A percentile compares a stretch with the other conserved stretches of the same genome.
phyloP scores from a whole-genome alignment of 148 eudicot species.

The Euryodendron excelsum region DNA sequence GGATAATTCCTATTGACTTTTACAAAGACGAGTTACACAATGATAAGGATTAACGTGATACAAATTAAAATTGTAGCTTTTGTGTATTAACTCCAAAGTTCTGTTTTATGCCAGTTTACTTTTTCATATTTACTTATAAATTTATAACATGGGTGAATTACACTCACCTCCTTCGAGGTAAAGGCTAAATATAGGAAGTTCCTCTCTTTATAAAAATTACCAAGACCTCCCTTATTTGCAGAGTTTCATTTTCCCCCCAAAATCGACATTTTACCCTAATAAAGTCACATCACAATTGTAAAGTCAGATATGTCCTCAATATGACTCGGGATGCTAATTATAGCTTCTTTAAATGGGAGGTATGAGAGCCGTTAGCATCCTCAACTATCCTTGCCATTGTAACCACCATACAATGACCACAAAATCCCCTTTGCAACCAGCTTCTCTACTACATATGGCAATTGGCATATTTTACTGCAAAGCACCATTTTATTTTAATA shows the following conservation, averaged over 20 bases:
- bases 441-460: too few relatives aligned
- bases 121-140: neutral
- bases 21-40: neutral
- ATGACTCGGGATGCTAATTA: neutral
- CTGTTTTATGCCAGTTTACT: neutral
- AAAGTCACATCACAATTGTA: too few relatives aligned
- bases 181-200: neutral
- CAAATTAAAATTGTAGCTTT: conserved; percentile 1
- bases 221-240: too few relatives aligned
- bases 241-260: too few relatives aligned
- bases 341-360: too few relatives aligned
- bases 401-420: too few relatives aligned
- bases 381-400: too few relatives aligned
- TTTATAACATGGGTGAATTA: neutral
- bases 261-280: too few relatives aligned
- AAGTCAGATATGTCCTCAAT: neutral
- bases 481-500: too few relatives aligned
- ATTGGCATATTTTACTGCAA: too few relatives aligned
- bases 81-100: neutral
- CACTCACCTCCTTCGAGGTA: neutral
- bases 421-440: too few relatives aligned
- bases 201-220: neutral
- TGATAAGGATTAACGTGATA: neutral
- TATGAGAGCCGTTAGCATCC: too few relatives aligned
- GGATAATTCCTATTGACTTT: neutral